Base-by-base conservation (phyloP, 2,329 filamentous ascomycete genomes). In the Fusarium kyushuense region DNA sequence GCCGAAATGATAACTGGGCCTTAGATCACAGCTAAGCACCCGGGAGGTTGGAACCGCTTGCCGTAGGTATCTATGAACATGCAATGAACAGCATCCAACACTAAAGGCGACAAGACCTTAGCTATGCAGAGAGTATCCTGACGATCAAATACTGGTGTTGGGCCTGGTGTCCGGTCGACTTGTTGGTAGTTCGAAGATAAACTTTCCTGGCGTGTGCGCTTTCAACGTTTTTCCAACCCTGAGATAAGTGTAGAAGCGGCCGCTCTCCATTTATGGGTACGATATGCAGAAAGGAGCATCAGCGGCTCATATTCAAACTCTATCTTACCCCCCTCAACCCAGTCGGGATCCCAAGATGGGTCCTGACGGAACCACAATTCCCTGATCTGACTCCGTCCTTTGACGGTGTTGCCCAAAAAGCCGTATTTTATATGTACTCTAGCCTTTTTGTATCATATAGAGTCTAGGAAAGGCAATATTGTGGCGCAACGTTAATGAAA, bases 401-500 rank as follows among this genome's bases (percentile, higher is more conserved):
- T 35, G 45, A 40, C 43, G 60, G 62, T 47, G 29, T 33, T 53
- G 45, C 36, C 53, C 43, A 23, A 49, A 62, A 38, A 36, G 17
- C 25, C 29, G 21, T 36, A 35, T 21, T 29, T 40, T 19, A 16
- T 40, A n/a, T 33, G 41, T n/a, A 36, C 35, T 32, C 25, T 59
- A 42, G 36, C 32, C 30, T 25, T 19, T 46, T 48, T 25, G 30
- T 40, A 53, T 21, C 21, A 23, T 33, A 30, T 17, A 17, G 9
- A n/a, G 33, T 65, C 62, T 56, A 19, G 19, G 23, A 54, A 58
- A 42, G 52, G 61, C 17, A 66, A 42, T 52, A n/a, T 35, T 36
- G 65, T 69, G 66, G 66, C 66, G 66, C 52, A 49, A 67, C 56
- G 61, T 69, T 63, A 53, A 62, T 41, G 48, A 42, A 55, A 63